These are phyloP conservation scores for Bondarzewia mesenterica DNA, from an alignment of 1,284 basidiomycete species.

Conservation along the genomic window DNA sequence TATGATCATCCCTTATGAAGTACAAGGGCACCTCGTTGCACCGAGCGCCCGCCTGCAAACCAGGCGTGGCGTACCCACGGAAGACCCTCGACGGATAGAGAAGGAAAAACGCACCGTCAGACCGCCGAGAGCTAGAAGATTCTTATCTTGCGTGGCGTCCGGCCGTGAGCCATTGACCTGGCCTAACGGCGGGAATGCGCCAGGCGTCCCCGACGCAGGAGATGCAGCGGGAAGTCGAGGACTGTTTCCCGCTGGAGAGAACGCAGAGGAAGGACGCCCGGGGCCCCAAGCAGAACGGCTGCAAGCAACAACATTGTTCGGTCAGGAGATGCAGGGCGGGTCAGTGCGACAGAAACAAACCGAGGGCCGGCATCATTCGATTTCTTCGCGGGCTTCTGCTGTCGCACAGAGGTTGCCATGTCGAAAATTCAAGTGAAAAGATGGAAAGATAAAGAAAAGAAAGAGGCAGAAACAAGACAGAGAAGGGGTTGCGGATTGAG, in stretches of 20 bases:
- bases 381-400: constrained; percentile 50
- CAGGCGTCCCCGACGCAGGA: constrained; percentile 20
- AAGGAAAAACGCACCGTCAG: constrained; percentile 13
- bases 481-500: neutral
- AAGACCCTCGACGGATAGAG: constrained; percentile 6
- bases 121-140: constrained; percentile 53
- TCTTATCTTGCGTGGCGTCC: constrained; percentile 42
- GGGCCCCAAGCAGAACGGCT: constrained; percentile 56
- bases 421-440: too few relatives aligned
- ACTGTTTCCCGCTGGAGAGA: constrained; percentile 42
- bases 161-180: constrained; percentile 40
- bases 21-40: too few relatives aligned
- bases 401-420: constrained; percentile 42
- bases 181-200: constrained; percentile 44
- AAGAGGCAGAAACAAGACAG: neutral
- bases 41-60: too few relatives aligned
- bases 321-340: too few relatives aligned
- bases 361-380: constrained; percentile 41
- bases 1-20: too few relatives aligned
- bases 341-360: constrained; percentile 28
- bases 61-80: too few relatives aligned
- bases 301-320: neutral
- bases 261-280: constrained; percentile 58
- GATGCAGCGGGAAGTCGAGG: constrained; percentile 37
- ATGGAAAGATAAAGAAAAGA: constrained; percentile 22